Evolutionary conservation across 148 eudicot genomes (phyloP), one percentile per base, ranked within the genome.

Genomic region (Silene conica): DNA sequence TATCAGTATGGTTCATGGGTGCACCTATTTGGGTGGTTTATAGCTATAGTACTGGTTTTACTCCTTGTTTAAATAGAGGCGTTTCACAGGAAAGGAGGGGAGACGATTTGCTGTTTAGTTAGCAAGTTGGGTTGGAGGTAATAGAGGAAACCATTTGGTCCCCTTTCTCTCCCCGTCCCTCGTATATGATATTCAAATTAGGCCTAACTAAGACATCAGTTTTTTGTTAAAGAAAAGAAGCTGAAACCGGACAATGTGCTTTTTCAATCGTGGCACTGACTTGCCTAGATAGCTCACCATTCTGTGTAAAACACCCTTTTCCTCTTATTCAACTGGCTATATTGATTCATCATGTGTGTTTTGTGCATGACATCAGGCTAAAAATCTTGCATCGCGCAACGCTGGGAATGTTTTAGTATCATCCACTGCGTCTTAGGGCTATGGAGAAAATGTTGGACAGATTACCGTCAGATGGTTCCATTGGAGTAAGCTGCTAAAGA

Each of bases 391-490:
- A 56, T 64, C 19, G 50, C n/a, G 62, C 63, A 25, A 31, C 73
- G 56, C 74, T n/a, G 34, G 48, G 26, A 69, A 66, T 74, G 69
- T 23, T 80, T 60, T 63, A 48, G 67, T 13, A 20, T 34, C 72
- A 59, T 76, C 48, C 71, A 10, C 7, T 52, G 15, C 22, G 54
- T 23, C 61, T 14, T 43, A 16, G 74, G 38, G 34, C 46, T 62
- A 52, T 76, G 62, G 74, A 61, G 43, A 59, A 38, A 75, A 59
- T 21, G 61, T 60, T 10, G 57, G 22, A 76, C 46, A 23, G 22
- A 68, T 41, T 20, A 54, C 52, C 25, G 21, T 43, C 70, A 63
- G 67, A 76, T 73, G 81, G 67, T 63, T 79, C 60, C 48, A 45
- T 18, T 58, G 63, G 72, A 59, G 28, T 55, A 52, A 63, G 55